Conservation (phyloP, 176 grass and related monocot species). For the Raddia distichophylla region DNA sequence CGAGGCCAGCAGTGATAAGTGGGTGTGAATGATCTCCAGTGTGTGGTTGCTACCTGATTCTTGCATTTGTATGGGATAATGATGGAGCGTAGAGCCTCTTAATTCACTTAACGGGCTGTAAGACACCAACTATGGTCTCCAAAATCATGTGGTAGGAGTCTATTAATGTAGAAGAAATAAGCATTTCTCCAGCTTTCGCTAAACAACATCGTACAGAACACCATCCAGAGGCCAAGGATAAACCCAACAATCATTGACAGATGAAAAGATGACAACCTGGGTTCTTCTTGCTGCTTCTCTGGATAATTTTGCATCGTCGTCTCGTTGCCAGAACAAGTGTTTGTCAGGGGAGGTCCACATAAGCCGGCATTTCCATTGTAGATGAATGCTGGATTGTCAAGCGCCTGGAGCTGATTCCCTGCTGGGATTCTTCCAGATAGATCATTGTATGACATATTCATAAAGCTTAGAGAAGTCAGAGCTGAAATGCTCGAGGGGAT, state of each 20-base stretch:
- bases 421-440: constrained; percentile 3
- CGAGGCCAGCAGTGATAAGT: not conserved
- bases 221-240: not conserved
- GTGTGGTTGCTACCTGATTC: not conserved
- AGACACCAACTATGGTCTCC: not conserved
- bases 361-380: constrained; percentile 25
- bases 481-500: not conserved
- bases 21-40: not conserved
- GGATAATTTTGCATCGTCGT: not conserved
- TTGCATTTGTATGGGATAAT: not conserved
- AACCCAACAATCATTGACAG: not conserved
- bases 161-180: not conserved
- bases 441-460: not conserved
- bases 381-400: constrained; percentile 1
- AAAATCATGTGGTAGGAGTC: not conserved
- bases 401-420: constrained; percentile 17
- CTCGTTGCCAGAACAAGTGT: not conserved
- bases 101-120: not conserved
- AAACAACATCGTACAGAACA: not conserved
- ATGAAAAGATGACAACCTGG: not conserved
- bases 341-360: constrained; percentile 22
- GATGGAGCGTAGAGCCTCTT: not conserved
- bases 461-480: not conserved
- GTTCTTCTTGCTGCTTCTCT: not conserved
- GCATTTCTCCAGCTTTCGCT: not conserved